These are phyloP conservation scores for Cucumis sativus DNA, from an alignment of 306 rosid genomes.

Conservation along the genomic window Cucumber_9930_V3 NC_026655.2:25347001-25347500, in stretches of 20 bases:
- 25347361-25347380: conserved; percentile 69
- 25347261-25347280: conserved; percentile 86
- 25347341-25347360: conserved; percentile 89
- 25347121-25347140: no score
- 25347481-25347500: conserved; percentile 46
- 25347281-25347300: conserved; percentile 76
- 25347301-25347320: conserved; percentile 62
- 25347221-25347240: background rate
- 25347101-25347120: no score
- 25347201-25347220: no score
- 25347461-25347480: conserved; percentile 64
- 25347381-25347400: conserved; percentile 72
- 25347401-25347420: conserved; percentile 50
- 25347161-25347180: background rate
- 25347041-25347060: background rate
- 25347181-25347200: background rate
- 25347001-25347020: background rate
- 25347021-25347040: background rate
- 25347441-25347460: conserved; percentile 22
- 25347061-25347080: background rate
- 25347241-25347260: conserved; percentile 61
- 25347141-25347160: background rate
- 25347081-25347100: background rate
- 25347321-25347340: conserved; percentile 83
- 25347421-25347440: conserved; percentile 45